Evolutionary conservation across 331 rosid genomes (phyloP), one percentile per base, ranked within the genome.

Genomic region (Acacia concinna): DNA sequence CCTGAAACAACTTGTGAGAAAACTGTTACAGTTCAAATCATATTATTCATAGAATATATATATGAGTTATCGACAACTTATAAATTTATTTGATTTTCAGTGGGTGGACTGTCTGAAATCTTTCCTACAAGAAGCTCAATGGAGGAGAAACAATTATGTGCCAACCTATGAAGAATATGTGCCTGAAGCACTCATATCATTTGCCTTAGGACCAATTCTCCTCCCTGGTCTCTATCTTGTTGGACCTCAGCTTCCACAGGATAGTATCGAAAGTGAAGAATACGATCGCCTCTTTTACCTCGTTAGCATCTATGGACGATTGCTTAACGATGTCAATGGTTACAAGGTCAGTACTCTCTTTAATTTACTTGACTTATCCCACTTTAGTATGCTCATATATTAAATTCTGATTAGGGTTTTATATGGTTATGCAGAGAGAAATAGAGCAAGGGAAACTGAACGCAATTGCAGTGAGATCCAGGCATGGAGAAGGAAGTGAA

Each of bases 141-240:
- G 94, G 92, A 13, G 28, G 79, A 84, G 72, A 68, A 30, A 78
- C 77, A 79, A 86, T 74, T 66, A 69, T 0, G 83, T 69, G 54
- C 90, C 92, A 64, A 63, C 80, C 18, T 59, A 81, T 70, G 85
- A 88, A 5, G 94, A 90, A 49, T 90, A 88, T 54, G 77, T 86
- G 85, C 41, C 54, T 35, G 83, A 81, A 69, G 86, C 75, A 25
- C 57, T 62, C 1, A 37, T 20, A 67, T 67, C 72, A n/a, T 67
- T 67, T 11, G 72, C 49, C 32, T n/a, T 38, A 3, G 72, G 72
- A n/a, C 88, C 90, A 3, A 81, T 88, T 18, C 81, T 90, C 68
- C 94, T 90, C 40, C 92, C 92, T 41, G 69, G 84, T 18, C 89
- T 88, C n/a, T 88, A 86, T 74, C 78, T 88, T 52, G 80, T 88